Evolutionary conservation across 192 early-diverging fungal species (phyloP).

Genomic region (Entomortierella lignicola): DNA sequence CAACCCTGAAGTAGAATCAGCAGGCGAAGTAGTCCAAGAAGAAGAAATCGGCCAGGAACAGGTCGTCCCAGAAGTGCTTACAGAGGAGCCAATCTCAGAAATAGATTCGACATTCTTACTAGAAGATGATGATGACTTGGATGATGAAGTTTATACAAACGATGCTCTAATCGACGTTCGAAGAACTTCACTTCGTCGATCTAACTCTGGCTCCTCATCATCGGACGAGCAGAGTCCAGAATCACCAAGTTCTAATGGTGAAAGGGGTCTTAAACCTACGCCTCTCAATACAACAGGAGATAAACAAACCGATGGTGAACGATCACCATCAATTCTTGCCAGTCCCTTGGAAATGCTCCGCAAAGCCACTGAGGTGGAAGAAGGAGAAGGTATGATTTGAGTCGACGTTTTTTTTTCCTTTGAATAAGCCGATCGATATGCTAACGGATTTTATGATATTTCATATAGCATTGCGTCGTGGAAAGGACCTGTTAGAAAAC

Average conservation of each 20-base stretch:
- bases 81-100: conserved; percentile 17
- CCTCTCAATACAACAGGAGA: conserved; percentile 1
- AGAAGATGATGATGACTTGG: conserved; percentile 48
- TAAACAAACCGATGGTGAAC: conserved; percentile 3
- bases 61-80: conserved; percentile 6
- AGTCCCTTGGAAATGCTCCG: conserved; percentile 46
- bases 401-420: neutral
- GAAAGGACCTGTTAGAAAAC: conserved; percentile 45
- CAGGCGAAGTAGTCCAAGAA: neutral
- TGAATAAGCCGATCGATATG: no score
- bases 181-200: conserved; percentile 14
- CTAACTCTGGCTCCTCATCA: neutral
- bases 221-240: neutral
- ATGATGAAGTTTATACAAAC: conserved; percentile 42
- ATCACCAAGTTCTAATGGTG: neutral
- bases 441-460: no score
- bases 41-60: conserved; percentile 2
- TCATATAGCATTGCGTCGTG: conserved; percentile 36
- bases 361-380: conserved; percentile 46
- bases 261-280: conserved; percentile 24
- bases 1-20: neutral
- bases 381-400: conserved; percentile 30
- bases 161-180: conserved; percentile 44
- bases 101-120: conserved; percentile 39
- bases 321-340: conserved; percentile 27